phyloP scores from a whole-genome alignment of 2,329 filamentous ascomycete species.

The Alternaria tenuissima region DNA sequence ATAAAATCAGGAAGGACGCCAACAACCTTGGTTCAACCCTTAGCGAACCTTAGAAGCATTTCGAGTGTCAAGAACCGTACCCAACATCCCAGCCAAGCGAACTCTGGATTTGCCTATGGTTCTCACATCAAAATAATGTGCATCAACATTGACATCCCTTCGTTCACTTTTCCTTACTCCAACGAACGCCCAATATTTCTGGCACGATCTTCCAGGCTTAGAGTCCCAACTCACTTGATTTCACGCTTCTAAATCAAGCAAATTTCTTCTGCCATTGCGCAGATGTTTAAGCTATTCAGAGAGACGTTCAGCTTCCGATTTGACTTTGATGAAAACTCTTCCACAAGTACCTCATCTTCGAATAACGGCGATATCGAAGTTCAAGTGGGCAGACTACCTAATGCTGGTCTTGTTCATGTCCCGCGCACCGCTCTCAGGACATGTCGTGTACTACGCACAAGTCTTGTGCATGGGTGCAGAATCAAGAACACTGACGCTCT shows the following conservation, averaged over 20 bases:
- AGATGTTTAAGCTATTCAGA: background rate
- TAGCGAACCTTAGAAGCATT: background rate
- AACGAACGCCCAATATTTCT: background rate
- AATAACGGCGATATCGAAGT: background rate
- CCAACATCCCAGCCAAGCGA: background rate
- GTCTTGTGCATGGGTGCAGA: conserved; percentile 4
- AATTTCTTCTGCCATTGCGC: background rate
- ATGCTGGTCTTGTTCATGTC: conserved; percentile 2
- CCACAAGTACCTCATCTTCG: background rate
- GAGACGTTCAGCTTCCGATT: background rate
- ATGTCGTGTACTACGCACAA: background rate
- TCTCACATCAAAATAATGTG: background rate
- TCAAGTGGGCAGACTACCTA: conserved; percentile 11
- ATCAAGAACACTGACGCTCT: conserved; percentile 11
- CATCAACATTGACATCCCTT: background rate
- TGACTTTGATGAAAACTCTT: background rate
- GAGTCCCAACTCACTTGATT: background rate
- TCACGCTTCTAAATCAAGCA: background rate
- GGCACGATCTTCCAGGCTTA: background rate
- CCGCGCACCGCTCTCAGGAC: conserved; percentile 1
- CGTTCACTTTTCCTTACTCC: background rate
- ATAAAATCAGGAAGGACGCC: background rate
- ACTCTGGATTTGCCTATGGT: background rate
- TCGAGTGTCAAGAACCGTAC: background rate
- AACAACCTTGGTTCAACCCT: background rate